These are phyloP conservation scores for Saturnispora quitensis DNA, from an alignment of 805 yeast species.

Conservation along the genomic window DNA sequence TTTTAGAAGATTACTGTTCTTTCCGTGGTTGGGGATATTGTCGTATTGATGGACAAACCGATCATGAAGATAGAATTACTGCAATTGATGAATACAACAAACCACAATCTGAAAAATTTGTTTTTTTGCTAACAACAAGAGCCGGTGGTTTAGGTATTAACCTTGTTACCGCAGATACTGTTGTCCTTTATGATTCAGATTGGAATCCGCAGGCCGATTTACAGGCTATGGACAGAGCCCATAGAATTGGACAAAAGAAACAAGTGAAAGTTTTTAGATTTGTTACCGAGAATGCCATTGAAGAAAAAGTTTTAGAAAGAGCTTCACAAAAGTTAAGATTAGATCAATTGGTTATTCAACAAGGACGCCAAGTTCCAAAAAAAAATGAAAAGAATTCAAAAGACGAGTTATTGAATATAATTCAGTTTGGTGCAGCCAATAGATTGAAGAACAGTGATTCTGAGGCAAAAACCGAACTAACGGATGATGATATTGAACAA, in stretches of 20 bases:
- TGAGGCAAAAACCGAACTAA: conserved; percentile 20
- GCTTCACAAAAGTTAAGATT: conserved; percentile 90
- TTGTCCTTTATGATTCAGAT: conserved; percentile 81
- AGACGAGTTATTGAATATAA: conserved; percentile 71
- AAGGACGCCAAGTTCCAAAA: conserved; percentile 44
- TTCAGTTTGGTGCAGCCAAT: conserved; percentile 73
- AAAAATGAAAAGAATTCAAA: conserved; percentile 41
- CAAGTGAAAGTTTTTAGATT: conserved; percentile 89
- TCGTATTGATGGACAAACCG: conserved; percentile 88
- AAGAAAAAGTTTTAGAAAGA: conserved; percentile 89
- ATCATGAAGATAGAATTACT: conserved; percentile 84
- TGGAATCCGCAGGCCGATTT: conserved; percentile 98
- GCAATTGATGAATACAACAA: conserved; percentile 89
- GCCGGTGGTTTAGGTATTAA: conserved; percentile 97
- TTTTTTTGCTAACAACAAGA: conserved; percentile 82
- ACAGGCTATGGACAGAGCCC: conserved; percentile 98
- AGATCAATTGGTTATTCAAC: conserved; percentile 94
- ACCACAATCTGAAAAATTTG: conserved; percentile 73
- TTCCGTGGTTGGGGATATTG: conserved; percentile 80
- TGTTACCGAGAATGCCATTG: conserved; percentile 93
- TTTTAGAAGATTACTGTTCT: conserved; percentile 84
- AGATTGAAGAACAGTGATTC: conserved; percentile 30
- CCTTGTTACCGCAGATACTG: conserved; percentile 85
- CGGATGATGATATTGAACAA: conserved; percentile 53
- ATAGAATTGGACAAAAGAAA: conserved; percentile 93